Evolutionary conservation across 768 basidiomycete genomes (phyloP).

Genomic region (Lactifluus echinatus): DNA sequence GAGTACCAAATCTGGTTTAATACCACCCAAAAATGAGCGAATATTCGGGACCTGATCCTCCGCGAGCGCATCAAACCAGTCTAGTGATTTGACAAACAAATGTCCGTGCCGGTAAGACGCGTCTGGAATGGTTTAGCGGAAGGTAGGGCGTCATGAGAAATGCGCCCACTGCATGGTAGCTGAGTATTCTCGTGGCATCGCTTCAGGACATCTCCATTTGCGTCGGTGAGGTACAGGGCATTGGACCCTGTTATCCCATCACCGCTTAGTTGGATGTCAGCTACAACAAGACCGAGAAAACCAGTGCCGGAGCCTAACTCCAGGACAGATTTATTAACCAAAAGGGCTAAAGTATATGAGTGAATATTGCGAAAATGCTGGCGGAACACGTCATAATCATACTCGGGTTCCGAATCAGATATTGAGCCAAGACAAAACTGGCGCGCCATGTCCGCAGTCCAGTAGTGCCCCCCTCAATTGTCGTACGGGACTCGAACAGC

Average conservation of each 20-base stretch:
- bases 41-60: constrained; percentile 15
- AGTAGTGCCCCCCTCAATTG: constrained; percentile 69
- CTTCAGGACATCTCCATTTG: constrained; percentile 51
- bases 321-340: constrained; percentile 41
- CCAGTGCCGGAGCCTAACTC: constrained; percentile 74
- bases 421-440: constrained; percentile 55
- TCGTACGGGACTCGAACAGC: constrained; percentile 63
- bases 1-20: constrained; percentile 49
- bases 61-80: constrained; percentile 60
- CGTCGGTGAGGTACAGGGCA: constrained; percentile 43
- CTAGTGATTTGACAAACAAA: constrained; percentile 40
- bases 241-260: constrained; percentile 1
- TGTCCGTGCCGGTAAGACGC: constrained; percentile 41
- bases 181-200: constrained; percentile 51
- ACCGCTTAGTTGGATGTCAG: constrained; percentile 41
- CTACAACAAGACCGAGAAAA: constrained; percentile 60
- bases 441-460: constrained; percentile 76
- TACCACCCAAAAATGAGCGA: constrained; percentile 32
- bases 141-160: background rate
- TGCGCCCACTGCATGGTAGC: constrained; percentile 59
- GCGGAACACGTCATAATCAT: constrained; percentile 24
- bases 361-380: background rate
- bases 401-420: constrained; percentile 52
- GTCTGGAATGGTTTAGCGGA: constrained; percentile 33
- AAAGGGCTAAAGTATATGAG: constrained; percentile 30